Base-by-base conservation (phyloP, 148 eudicot species). In the Fallopia convolvulus region DNA sequence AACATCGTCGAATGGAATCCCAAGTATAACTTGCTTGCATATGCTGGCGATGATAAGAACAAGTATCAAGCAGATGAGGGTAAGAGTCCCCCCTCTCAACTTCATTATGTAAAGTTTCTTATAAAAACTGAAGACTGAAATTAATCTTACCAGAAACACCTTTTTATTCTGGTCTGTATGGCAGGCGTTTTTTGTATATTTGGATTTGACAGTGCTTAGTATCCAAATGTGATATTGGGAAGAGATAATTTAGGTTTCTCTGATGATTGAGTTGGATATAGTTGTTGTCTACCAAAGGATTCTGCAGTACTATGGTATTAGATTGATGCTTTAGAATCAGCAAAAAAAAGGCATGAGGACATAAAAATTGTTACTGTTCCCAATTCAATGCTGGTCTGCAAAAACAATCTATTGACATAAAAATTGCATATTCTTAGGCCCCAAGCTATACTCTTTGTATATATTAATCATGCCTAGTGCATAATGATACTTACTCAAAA, bases 1-100 rank as follows among this genome's bases (percentile, higher is more conserved):
- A 94, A 94, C 77, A 94, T 97, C 53, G 99, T 94, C 48, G 96
- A 94, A 81, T 94, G 99, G 99, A 94, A 94, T 82, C 99, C 99
- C 6, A 92, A 89, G 68, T 84, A 81, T 82, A 94, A 92, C 77
- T 83, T 94, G 83, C 96, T 94, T 81, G 99, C 97, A 40, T 94
- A 90, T 77, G 99, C 99, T 75, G 99, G 99, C 74, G 99, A 94
- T 81, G 99, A 94, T 79, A 94, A 94, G 82, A 92, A 92, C 84
- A 94, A 94, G 85, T 92, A 92, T 82, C 97, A 89, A 85, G 86
- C 92, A 72, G 99, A 94, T 86, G 99, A 94, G 89, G 99, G 97
- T 90, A 77, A 39, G 39, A 26, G 42, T 55, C 26, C 49, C 46
- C 40, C 18, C 20, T 42, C 74, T 58, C 47, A 14, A n/a, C n/a